Evolutionary conservation across 73 alveolate genomes (phyloP), one percentile per base, ranked within the genome.

Genomic region (Paramecium biaurelia): DNA sequence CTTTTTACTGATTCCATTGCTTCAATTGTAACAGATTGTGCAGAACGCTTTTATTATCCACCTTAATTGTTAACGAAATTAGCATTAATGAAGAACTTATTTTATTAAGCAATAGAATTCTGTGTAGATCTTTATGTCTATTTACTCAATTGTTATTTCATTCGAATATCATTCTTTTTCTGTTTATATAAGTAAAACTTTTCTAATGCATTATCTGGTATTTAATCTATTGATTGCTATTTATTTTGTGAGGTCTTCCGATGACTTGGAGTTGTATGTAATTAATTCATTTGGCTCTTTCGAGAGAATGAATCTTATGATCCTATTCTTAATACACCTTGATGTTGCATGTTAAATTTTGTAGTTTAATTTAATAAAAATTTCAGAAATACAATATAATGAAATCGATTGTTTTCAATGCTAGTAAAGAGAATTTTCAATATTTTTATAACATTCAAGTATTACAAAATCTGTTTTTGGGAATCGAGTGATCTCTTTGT

Each of bases 1-100:
- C 90, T 79, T 42, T 79, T 79, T 9, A 79, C 45, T 7, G 76
- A 43, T 14, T 79, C 90, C 76, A 79, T 79, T 0, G 57, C 86
- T n/a, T 72, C 86, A 15, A 72, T 35, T 3, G 86, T 72, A 11
- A 79, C 90, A 30, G 90, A 79, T 45, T 79, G 12, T 2, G 90
- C 56, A 37, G 47, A 47, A 15, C 90, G 35, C 56, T 79, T 79
- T n/a, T 21, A 63, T 20, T 63, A 41, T 14, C 28, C 45, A 30
- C 47, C 70, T 24, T 79, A 41, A 38, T 32, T 42, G 56, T 38
- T 79, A 41, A 79, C 90, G 74, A 79, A 79, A 26, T 79, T 79
- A 4, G 90, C 90, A 79, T 79, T 79, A 34, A 79, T 79, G 28
- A 79, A 79, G 74, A 79, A 79, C 90, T 79, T 79, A 79, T 79